Evolutionary conservation across 2,329 filamentous ascomycete genomes (phyloP), one percentile per base, ranked within the genome.

Genomic region (Graphium sp.): DNA sequence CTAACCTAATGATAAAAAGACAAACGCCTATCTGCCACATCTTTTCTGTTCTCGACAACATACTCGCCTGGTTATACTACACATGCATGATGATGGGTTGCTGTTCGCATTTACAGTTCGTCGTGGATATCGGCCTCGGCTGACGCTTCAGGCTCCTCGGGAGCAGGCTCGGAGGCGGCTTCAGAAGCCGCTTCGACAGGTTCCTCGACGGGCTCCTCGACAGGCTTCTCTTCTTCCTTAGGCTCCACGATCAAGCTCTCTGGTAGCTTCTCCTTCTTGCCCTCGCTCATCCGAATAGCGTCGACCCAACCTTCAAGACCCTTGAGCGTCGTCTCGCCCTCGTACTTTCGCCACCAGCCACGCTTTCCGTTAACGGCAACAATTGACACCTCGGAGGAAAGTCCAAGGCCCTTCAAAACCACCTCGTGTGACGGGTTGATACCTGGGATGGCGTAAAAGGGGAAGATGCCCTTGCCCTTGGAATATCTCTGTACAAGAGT

Each of bases 291-390:
- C 21, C 83, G 74, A 36, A 95, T 83, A n/a, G 70, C 65, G 44
- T 98, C 89, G 34, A 98, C 70, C 83, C 87, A 98, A 35, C 59
- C 57, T 55, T 93, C 82, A 18, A 98, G 57, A 16, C 63, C 66
- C 30, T 66, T 58, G 15, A 61, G 45, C 31, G 66, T 68, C 24
- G 72, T 73, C 24, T 66, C 56, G 3, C 65, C 70, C 26, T 68
- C 55, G 48, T 81, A 89, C 33, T 66, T 68, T 42, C 78, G 76
- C 69, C 75, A 91, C 89, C 89, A 98, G 23, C 68, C 66, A 30
- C 84, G 73, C 43, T 85, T 83, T 18, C 70, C 78, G 49, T 94
- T 94, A 34, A 92, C 50, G 11, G 84, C 84, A 31, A 95, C 60
- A 24, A 95, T 53, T 44, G 85, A 74, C 11, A 83, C 56, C 6